A percentile compares a stretch with the other conserved stretches of the same genome.
Conservation (phyloP, 2,329 filamentous ascomycete genomes). For the Alternaria angustiovoidea region DNA sequence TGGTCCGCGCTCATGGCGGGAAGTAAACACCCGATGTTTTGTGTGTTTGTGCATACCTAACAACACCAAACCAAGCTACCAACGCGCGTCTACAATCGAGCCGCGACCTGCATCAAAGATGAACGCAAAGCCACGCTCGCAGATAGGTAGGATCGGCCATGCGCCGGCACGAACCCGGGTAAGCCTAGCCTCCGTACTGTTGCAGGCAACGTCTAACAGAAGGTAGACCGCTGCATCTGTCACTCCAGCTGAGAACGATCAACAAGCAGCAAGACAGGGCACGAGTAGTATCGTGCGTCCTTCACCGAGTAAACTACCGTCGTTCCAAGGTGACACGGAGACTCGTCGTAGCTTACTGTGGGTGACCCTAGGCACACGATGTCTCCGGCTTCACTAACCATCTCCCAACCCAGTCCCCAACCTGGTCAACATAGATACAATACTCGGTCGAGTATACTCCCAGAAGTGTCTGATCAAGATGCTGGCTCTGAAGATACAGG, state of each 20-base stretch:
- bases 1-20: constrained; percentile 11
- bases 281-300: constrained; percentile 8
- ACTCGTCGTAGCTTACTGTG: constrained; percentile 40
- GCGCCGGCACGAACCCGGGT: constrained; percentile 11
- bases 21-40: constrained; percentile 17
- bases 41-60: constrained; percentile 7
- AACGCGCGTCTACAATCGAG: constrained; percentile 19
- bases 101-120: constrained; percentile 32
- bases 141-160: constrained; percentile 23
- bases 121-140: constrained; percentile 27
- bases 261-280: background rate
- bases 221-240: constrained; percentile 9
- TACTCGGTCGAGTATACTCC: constrained; percentile 18
- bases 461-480: constrained; percentile 9
- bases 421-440: constrained; percentile 36
- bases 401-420: constrained; percentile 28
- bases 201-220: constrained; percentile 9
- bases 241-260: background rate
- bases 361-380: background rate
- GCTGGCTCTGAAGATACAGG: constrained; percentile 1
- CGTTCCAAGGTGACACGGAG: constrained; percentile 21
- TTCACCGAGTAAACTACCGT: constrained; percentile 3
- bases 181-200: constrained; percentile 1
- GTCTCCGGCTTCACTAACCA: background rate
- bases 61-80: constrained; percentile 7